Evolutionary conservation across 1,139 yeast species (phyloP).

Genomic region (Yamadazyma trypodendri): DNA sequence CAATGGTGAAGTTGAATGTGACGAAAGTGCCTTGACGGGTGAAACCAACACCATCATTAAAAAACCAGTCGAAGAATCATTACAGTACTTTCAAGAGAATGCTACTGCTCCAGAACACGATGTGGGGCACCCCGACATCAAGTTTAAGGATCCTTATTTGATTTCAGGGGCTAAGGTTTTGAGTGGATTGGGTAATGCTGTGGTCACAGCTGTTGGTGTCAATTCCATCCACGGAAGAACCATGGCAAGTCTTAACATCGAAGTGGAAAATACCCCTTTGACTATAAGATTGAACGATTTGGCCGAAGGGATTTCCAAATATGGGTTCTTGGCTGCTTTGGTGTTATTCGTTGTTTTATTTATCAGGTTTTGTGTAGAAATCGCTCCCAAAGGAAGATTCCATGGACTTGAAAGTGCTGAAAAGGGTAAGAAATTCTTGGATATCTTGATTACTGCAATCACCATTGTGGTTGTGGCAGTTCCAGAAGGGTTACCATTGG

Average conservation of each 20-base stretch:
- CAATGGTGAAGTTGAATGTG: slow-evolving; percentile 82
- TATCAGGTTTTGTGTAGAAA: slow-evolving; percentile 68
- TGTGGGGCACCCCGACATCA: slow-evolving; percentile 45
- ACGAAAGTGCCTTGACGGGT: slow-evolving; percentile 91
- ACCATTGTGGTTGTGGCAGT: slow-evolving; percentile 96
- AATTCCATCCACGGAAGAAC: slow-evolving; percentile 91
- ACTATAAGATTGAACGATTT: slow-evolving; percentile 77
- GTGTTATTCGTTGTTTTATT: slow-evolving; percentile 76
- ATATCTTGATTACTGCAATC: slow-evolving; percentile 85
- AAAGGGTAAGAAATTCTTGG: slow-evolving; percentile 82
- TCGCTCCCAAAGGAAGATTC: slow-evolving; percentile 53
- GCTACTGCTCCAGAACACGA: slow-evolving; percentile 37
- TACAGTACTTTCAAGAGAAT: slow-evolving; percentile 27
- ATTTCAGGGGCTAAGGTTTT: slow-evolving; percentile 89
- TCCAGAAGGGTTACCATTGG: slow-evolving; percentile 96
- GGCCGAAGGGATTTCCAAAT: slow-evolving; percentile 92
- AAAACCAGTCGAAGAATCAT: slow-evolving; percentile 51
- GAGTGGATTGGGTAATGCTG: slow-evolving; percentile 82
- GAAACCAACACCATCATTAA: slow-evolving; percentile 84
- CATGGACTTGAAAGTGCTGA: slow-evolving; percentile 55
- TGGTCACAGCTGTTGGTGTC: slow-evolving; percentile 88
- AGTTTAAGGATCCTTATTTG: slow-evolving; percentile 70
- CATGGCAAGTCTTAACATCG: slow-evolving; percentile 72
- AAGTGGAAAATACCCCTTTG: slow-evolving; percentile 83
- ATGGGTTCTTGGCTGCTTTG: slow-evolving; percentile 84